A percentile compares a stretch with the other conserved stretches of the same genome.
phyloP scores from a whole-genome alignment of 1,284 basidiomycete species.

The Ganoderma meredithae region DNA sequence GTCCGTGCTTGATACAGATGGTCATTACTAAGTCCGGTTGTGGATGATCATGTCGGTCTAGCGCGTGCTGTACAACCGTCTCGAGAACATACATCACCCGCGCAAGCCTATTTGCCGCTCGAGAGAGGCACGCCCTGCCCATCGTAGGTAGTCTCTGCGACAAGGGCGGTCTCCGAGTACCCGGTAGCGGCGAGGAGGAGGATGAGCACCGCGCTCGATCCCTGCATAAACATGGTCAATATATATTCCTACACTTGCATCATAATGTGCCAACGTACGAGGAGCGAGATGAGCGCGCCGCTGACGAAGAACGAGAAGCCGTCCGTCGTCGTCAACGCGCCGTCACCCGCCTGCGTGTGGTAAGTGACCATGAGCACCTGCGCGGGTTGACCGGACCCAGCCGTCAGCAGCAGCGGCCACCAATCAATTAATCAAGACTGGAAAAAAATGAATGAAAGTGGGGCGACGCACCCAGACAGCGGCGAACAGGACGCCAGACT shows the following conservation, averaged over 20 bases:
- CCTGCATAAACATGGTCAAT: neutral
- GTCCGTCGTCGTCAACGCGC: neutral
- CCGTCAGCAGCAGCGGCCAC: neutral
- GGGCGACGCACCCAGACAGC: neutral
- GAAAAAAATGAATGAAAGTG: neutral
- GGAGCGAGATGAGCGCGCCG: conserved; percentile 3
- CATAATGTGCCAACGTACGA: neutral
- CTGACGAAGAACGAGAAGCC: conserved; percentile 9
- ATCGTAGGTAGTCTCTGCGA: neutral
- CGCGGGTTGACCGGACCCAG: neutral
- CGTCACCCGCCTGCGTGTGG: neutral
- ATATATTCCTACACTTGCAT: no score
- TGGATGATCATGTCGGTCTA: no score
- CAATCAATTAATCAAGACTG: no score
- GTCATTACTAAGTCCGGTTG: no score
- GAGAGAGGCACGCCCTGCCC: neutral
- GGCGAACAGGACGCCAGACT: conserved; percentile 2
- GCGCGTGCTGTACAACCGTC: no score
- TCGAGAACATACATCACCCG: no score
- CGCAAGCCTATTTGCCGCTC: neutral
- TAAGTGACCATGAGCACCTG: conserved; percentile 2
- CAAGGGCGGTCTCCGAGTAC: neutral
- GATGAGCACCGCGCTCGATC: neutral
- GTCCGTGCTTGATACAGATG: no score
- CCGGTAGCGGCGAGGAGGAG: neutral